phyloP scores from a whole-genome alignment of 306 rosid genomes.

The Prunus campanulata region DNA sequence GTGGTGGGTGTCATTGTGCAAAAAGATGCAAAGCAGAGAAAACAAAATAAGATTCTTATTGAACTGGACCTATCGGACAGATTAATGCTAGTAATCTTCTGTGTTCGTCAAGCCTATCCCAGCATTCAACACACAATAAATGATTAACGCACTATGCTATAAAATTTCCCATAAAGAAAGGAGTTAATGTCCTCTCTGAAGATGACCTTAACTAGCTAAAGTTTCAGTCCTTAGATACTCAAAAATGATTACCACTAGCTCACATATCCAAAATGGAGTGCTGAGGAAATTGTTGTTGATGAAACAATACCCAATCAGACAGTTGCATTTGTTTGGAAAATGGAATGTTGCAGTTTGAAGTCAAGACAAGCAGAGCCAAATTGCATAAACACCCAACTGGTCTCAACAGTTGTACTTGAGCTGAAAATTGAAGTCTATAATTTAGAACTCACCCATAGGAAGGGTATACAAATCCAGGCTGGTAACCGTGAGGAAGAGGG shows the following conservation, averaged over 20 bases:
- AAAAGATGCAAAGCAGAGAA: neutral
- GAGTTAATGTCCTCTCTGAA: neutral
- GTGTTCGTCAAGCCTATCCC: neutral
- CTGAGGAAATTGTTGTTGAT: neutral
- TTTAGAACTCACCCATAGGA: conserved; percentile 23
- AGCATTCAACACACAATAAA: neutral
- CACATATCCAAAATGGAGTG: neutral
- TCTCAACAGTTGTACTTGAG: neutral
- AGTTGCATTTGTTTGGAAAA: too few species aligned
- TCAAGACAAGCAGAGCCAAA: neutral
- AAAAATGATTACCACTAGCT: neutral
- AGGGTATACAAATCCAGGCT: conserved; percentile 22
- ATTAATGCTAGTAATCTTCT: neutral
- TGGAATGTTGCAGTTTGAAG: neutral
- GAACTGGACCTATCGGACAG: neutral
- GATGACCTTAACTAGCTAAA: neutral
- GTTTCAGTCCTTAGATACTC: neutral
- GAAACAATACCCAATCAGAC: neutral
- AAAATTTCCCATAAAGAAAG: neutral
- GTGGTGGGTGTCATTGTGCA: too few species aligned
- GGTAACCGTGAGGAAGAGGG: conserved; percentile 22
- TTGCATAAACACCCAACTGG: conserved; percentile 1
- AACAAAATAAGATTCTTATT: neutral
- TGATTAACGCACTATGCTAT: neutral
- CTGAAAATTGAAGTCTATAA: neutral